Evolutionary conservation across 2,329 filamentous ascomycete species (phyloP), one percentile per base, ranked within the genome.

Genomic region (Claviceps quebecensis): DNA sequence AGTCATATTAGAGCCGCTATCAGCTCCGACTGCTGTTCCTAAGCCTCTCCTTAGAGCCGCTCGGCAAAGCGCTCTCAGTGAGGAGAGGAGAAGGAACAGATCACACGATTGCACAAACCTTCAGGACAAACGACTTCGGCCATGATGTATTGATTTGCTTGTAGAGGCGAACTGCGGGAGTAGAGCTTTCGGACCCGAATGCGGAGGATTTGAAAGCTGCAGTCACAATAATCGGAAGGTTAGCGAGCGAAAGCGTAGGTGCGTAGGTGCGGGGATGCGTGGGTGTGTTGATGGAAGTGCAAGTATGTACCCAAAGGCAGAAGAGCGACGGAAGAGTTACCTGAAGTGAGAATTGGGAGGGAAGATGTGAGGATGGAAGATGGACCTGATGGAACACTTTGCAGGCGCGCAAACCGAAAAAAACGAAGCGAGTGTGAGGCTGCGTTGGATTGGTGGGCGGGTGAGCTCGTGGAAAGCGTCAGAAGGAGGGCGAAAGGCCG

Each of bases 91-190:
- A 34, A 34, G 29, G 29, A 34, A 34, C 29, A 34, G 29, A 34
- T 34, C 29, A 11, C 7, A 47, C 34, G 43, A 14, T 19, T 19
- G 44, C 40, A 56, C 64, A 56, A 58, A 69, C 68, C 66, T 65
- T 69, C 68, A 55, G 67, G 68, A 58, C 66, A 67, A 49, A 56
- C 56, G 45, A 57, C 59, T 54, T 63, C 60, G 50, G 62, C 54
- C 61, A 64, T 65, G 53, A 34, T 58, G 5, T 34, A 11, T 26
- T 38, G 6, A 45, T 47, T 1, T 37, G 17, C 17, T 47, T 7
- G n/a, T 8, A 23, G 3, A 14, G 14, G 13, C 3, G 50, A 40
- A 37, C 44, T 49, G 38, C 23, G 45, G 19, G 29, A n/a, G 17
- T 13, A 23, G 36, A 51, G 36, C 23, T 45, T 3, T 45, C 22